phyloP scores from a whole-genome alignment of 2,329 filamentous ascomycete genomes.

The Neofusicoccum cordaticola region DNA sequence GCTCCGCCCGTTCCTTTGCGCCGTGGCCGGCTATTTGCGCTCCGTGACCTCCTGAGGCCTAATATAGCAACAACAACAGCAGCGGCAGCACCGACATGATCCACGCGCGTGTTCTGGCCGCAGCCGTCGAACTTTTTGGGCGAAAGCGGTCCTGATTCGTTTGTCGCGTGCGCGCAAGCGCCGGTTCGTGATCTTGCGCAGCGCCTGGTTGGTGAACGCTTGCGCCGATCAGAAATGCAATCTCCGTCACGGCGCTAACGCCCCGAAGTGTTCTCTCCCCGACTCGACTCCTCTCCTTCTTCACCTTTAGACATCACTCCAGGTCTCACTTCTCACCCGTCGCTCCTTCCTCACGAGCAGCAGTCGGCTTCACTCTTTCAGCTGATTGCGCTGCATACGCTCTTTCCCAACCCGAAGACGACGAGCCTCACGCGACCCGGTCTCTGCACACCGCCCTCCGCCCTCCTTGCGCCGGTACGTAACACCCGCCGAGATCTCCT shows the following conservation, averaged over 20 bases:
- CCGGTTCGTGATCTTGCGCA: background rate
- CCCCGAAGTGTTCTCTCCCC: background rate
- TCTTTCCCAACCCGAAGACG: slow-evolving; percentile 29
- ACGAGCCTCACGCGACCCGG: background rate
- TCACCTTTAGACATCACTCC: background rate
- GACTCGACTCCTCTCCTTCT: slow-evolving; percentile 1
- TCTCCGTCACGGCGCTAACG: slow-evolving; percentile 14
- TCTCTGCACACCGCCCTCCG: background rate
- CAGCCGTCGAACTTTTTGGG: background rate
- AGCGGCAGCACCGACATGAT: slow-evolving; percentile 1
- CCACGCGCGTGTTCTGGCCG: slow-evolving; percentile 7
- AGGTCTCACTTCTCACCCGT: slow-evolving; percentile 12
- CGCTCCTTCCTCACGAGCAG: slow-evolving; percentile 14
- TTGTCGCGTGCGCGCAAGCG: slow-evolving; percentile 1
- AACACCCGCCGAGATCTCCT: background rate
- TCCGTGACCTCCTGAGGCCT: background rate
- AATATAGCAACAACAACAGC: background rate
- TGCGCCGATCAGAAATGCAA: slow-evolving; percentile 2
- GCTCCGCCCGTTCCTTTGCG: background rate
- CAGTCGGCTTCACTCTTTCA: slow-evolving; percentile 28
- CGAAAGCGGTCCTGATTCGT: background rate
- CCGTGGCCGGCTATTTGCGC: background rate
- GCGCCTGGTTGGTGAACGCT: background rate
- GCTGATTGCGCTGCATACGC: slow-evolving; percentile 50
- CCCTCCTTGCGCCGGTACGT: slow-evolving; percentile 17